A percentile compares a stretch with the other conserved stretches of the same genome.
These are phyloP conservation scores for Aspergillus pseudonomiae DNA, from an alignment of 2,329 filamentous ascomycete species.

Conservation along the genomic window DNA sequence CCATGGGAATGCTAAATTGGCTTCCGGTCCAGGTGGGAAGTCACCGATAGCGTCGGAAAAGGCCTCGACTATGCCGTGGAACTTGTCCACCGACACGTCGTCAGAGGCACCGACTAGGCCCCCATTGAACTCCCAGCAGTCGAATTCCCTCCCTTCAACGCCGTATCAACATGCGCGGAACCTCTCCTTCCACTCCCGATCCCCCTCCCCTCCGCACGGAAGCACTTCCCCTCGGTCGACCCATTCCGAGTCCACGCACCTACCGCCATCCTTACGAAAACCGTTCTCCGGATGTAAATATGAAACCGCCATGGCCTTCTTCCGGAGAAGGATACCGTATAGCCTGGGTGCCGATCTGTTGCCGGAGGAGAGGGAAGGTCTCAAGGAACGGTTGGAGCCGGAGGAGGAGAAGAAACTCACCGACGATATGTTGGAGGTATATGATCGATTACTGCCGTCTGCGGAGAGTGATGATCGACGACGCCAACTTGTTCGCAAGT, in stretches of 20 bases:
- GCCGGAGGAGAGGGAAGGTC: constrained; percentile 67
- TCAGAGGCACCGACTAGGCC: constrained; percentile 47
- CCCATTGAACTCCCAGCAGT: constrained; percentile 65
- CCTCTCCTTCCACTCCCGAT: constrained; percentile 76
- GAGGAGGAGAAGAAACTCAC: constrained; percentile 76
- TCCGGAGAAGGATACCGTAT: constrained; percentile 87
- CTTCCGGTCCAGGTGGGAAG: constrained; percentile 44
- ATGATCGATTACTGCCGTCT: constrained; percentile 81
- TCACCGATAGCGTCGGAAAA: constrained; percentile 46
- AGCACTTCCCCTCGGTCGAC: constrained; percentile 88
- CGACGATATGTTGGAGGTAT: constrained; percentile 82
- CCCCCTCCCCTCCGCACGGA: constrained; percentile 75
- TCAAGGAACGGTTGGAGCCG: constrained; percentile 70
- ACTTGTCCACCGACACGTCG: constrained; percentile 37
- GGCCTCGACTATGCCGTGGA: constrained; percentile 47
- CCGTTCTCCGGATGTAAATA: constrained; percentile 76
- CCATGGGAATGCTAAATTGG: constrained; percentile 46
- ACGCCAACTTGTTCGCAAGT: constrained; percentile 76
- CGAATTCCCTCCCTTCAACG: constrained; percentile 89
- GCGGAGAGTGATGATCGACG: constrained; percentile 76
- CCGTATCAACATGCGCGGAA: constrained; percentile 86
- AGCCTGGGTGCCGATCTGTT: constrained; percentile 80
- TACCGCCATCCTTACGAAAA: constrained; percentile 68
- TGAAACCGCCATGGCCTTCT: constrained; percentile 81
- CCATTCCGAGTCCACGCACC: constrained; percentile 83